phyloP scores from a whole-genome alignment of 345 rosid genomes.

The Rhizophora mangle region DNA sequence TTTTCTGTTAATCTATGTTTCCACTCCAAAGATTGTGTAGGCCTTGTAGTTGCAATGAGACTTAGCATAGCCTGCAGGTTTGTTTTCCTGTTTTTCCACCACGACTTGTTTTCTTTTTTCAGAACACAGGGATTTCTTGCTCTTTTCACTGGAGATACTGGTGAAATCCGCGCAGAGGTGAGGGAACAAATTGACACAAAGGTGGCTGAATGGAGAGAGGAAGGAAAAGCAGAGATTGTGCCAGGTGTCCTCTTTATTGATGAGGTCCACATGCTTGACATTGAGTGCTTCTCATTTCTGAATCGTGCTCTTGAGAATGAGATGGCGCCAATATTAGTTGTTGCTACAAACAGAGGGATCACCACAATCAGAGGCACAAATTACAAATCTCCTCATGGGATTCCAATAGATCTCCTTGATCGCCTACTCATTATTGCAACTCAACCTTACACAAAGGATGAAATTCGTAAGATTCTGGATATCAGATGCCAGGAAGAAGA shows the following conservation, averaged over 20 bases:
- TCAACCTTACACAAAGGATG: conserved; percentile 73
- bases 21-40: background rate
- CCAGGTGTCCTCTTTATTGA: conserved; percentile 97
- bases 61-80: background rate
- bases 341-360: conserved; percentile 91
- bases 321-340: conserved; percentile 94
- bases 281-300: conserved; percentile 96
- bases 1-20: background rate
- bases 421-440: conserved; percentile 85
- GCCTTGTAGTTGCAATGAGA: background rate
- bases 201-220: conserved; percentile 99
- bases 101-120: background rate
- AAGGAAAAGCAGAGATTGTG: conserved; percentile 93
- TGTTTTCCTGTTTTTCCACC: background rate
- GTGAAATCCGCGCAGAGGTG: conserved; percentile 92
- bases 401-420: conserved; percentile 93
- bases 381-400: conserved; percentile 92
- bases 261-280: conserved; percentile 97
- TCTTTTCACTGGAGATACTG: conserved; percentile 94
- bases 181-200: conserved; percentile 90
- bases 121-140: conserved; percentile 97
- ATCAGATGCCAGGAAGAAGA: conserved; percentile 89
- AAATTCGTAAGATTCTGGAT: conserved; percentile 73
- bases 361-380: conserved; percentile 88
- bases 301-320: conserved; percentile 95